These are phyloP conservation scores for Chaetomium sp. DNA, from an alignment of 2,329 filamentous ascomycete species.

Conservation along the genomic window DNA sequence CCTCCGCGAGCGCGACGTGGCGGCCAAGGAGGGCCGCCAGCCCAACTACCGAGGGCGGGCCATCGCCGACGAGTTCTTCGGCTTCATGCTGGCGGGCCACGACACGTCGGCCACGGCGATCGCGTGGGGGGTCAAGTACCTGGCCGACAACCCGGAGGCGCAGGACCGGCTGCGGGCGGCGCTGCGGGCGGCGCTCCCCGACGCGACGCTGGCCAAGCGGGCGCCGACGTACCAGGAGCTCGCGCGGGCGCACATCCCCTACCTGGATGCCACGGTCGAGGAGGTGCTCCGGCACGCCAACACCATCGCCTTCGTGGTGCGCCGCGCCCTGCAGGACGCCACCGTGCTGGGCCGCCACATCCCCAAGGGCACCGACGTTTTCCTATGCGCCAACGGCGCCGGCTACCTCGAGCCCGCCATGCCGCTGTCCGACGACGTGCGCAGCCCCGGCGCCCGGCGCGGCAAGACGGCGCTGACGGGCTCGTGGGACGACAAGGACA, in stretches of 20 bases:
- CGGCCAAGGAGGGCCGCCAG: slow-evolving; percentile 35
- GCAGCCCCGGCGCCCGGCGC: not conserved
- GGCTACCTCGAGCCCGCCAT: not conserved
- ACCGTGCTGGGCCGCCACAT: not conserved
- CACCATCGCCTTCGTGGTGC: slow-evolving; percentile 35
- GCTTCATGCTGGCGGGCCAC: slow-evolving; percentile 40
- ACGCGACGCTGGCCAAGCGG: not conserved
- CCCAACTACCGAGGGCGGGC: slow-evolving; percentile 33
- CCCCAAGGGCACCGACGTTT: not conserved
- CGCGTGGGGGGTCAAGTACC: slow-evolving; percentile 36
- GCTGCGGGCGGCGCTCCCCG: slow-evolving; percentile 36
- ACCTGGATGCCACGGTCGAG: not conserved
- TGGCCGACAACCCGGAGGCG: slow-evolving; percentile 33
- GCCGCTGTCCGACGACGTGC: not conserved
- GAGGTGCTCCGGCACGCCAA: not conserved
- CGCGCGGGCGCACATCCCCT: not conserved
- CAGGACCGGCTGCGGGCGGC: slow-evolving; percentile 31
- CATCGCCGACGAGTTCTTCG: slow-evolving; percentile 39
- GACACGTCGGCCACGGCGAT: slow-evolving; percentile 40
- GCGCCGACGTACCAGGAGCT: not conserved
- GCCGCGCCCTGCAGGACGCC: slow-evolving; percentile 24
- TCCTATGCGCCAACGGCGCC: not conserved
- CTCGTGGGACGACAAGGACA: not conserved
- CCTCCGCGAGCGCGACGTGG: slow-evolving; percentile 39
- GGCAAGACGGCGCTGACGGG: slow-evolving; percentile 35